Percentiles rank a stretch among this genome's conserved stretches.
Evolutionary conservation across 1,139 yeast genomes (phyloP).

Genomic region (Nakaseomyces uthaithaninus): DNA sequence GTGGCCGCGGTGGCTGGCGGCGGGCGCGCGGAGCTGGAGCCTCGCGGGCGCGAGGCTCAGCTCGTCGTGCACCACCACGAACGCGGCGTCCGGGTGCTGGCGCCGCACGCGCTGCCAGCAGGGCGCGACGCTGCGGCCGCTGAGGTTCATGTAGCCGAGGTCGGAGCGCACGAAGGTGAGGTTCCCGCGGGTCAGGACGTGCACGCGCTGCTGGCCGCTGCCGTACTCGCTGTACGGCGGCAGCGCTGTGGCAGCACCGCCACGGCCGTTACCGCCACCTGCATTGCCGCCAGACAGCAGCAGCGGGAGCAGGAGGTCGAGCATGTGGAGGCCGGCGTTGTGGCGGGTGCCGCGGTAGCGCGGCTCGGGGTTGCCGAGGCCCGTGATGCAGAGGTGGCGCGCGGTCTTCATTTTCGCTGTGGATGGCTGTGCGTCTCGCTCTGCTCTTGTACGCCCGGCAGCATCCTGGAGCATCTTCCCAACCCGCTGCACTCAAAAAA

Average conservation of each 20-base stretch:
- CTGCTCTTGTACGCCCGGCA: too few species aligned
- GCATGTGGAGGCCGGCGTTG: slow-evolving; percentile 48
- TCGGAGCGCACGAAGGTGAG: slow-evolving; percentile 41
- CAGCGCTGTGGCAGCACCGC: too few species aligned
- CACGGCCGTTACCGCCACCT: slow-evolving; percentile 3
- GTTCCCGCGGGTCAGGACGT: slow-evolving; percentile 9
- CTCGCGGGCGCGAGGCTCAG: slow-evolving; percentile 57
- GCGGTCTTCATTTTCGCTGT: slow-evolving; percentile 2
- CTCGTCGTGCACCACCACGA: slow-evolving; percentile 71
- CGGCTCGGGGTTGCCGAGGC: slow-evolving; percentile 75
- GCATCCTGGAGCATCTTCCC: too few species aligned
- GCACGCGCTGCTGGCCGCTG: slow-evolving; percentile 9
- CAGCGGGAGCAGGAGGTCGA: slow-evolving; percentile 19
- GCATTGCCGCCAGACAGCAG: slow-evolving; percentile 18
- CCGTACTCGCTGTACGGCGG: too few species aligned
- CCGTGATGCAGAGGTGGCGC: slow-evolving; percentile 36
- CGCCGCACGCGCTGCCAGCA: slow-evolving; percentile 38
- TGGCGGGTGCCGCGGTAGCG: slow-evolving; percentile 59
- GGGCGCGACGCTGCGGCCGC: slow-evolving; percentile 48
- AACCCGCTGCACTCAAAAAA: too few species aligned
- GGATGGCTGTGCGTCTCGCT: not conserved
- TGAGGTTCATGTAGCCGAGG: slow-evolving; percentile 54
- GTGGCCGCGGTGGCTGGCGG: slow-evolving; percentile 64
- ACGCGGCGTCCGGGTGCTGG: slow-evolving; percentile 31
- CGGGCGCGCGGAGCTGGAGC: slow-evolving; percentile 48